Base-by-base conservation (phyloP, 768 basidiomycete species). In the Tulasnella sp. region DNA sequence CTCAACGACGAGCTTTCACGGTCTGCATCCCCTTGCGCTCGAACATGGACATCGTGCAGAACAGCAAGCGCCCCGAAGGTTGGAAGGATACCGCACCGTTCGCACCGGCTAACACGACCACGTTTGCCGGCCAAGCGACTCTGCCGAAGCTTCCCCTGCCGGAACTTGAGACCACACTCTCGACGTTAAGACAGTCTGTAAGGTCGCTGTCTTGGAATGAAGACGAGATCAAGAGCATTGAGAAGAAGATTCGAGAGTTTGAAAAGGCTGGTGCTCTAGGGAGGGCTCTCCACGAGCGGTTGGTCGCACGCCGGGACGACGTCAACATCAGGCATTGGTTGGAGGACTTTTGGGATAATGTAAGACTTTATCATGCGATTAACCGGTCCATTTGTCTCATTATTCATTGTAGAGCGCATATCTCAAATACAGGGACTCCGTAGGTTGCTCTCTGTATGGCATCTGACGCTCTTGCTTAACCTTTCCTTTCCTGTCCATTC, bases 331-430 rank as follows among this genome's bases (percentile, higher is more conserved):
- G 84, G 41, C 90, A 93, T 76, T 98, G 95, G 95, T 82, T 98
- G 32, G 91, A 93, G 76, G 86, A 91, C 72, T 97, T 95, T 94
- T 98, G 95, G 95, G 94, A 98, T 78, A 89, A 92, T 75, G 74
- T 75, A 63, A 36, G 47, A 7, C 4, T 34, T 19, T 40, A n/a
- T 5, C n/a, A 67, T 37, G n/a, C 29, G 5, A 29, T 6, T 17
- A 9, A 14, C 1, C 12, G 26, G 17, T 36, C 41, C 22, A 39
- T 67, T 67, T 35, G 39, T 8, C n/a, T 37, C 9, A 37, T n/a
- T 11, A 22, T 59, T 26, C 47, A 17, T 35, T 12, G n/a, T 37
- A 80, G 66, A 79, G 78, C 17, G 92, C 83, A 0, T 98, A 97
- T 77, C 83, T 95, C 76, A 85, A 87, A 5, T 98, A 95, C 78